A percentile compares a stretch with the other conserved stretches of the same genome.
phyloP scores from a whole-genome alignment of 345 rosid genomes.

The Eucalyptus dawsonii region DNA sequence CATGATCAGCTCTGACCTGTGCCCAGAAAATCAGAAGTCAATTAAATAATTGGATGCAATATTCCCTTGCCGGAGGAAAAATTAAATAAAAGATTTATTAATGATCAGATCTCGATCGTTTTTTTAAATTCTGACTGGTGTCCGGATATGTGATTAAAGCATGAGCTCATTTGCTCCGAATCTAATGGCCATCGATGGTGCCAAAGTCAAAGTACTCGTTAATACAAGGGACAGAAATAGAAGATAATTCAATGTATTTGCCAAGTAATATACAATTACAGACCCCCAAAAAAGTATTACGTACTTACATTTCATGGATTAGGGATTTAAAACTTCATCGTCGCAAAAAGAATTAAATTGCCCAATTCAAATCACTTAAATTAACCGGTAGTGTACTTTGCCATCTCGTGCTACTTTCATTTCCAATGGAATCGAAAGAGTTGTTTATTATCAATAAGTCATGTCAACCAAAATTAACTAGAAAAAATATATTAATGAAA shows the following conservation, averaged over 20 bases:
- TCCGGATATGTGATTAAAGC: background rate
- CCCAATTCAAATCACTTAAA: background rate
- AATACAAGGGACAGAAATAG: background rate
- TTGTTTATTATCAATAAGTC: no score
- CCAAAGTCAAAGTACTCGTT: background rate
- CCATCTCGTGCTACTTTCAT: background rate
- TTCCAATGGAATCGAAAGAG: background rate
- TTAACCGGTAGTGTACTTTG: fast-evolving
- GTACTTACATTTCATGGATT: background rate
- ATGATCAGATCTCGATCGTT: background rate
- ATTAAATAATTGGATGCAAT: background rate
- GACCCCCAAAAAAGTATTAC: background rate
- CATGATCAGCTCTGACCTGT: background rate
- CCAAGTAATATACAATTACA: background rate
- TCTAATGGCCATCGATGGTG: background rate
- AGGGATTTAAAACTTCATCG: background rate
- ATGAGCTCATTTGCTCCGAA: background rate
- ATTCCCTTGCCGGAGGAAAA: background rate
- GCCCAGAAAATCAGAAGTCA: background rate
- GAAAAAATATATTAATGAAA: background rate
- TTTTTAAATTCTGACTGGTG: background rate
- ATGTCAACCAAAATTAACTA: fast-evolving
- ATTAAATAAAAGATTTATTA: background rate
- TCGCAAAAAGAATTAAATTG: background rate
- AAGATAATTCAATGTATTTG: background rate